Percentiles rank a stretch among this genome's conserved stretches.
phyloP scores from a whole-genome alignment of 192 early-diverging fungal species.

The Chytriomyces sp. region DNA sequence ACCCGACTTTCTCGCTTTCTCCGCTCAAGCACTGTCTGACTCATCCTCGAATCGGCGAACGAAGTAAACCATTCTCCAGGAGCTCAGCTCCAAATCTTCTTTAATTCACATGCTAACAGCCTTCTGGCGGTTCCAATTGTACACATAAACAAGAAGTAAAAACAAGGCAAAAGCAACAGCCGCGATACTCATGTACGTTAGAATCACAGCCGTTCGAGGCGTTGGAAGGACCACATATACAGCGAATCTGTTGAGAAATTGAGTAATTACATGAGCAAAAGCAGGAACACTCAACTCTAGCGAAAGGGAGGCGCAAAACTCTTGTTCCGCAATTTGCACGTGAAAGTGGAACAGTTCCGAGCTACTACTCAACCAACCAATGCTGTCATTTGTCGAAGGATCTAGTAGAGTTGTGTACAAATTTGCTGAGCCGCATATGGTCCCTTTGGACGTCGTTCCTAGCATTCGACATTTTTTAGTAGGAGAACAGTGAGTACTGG shows the following conservation, averaged over 20 bases:
- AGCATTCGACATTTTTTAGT: not conserved
- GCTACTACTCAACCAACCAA: slow-evolving; percentile 12
- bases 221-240: slow-evolving; percentile 29
- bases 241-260: not conserved
- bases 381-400: slow-evolving; percentile 4
- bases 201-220: slow-evolving; percentile 17
- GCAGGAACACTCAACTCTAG: not conserved
- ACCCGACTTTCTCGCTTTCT: too few relatives aligned
- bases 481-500: not conserved
- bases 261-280: not conserved
- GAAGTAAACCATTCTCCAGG: too few relatives aligned
- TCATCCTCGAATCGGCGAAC: too few relatives aligned
- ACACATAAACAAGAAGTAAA: slow-evolving; percentile 10
- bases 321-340: slow-evolving; percentile 19
- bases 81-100: too few relatives aligned
- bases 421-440: not conserved
- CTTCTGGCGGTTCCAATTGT: slow-evolving; percentile 5
- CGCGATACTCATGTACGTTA: slow-evolving; percentile 31
- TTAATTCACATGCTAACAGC: not conserved
- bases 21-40: too few relatives aligned
- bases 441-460: not conserved
- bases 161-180: slow-evolving; percentile 20
- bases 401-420: slow-evolving; percentile 8
- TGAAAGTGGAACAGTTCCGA: slow-evolving; percentile 34
- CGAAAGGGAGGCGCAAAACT: slow-evolving; percentile 11